These are phyloP conservation scores for Nigrospora osmanthi DNA, from an alignment of 2,329 filamentous ascomycete species.

Conservation along the genomic window DNA sequence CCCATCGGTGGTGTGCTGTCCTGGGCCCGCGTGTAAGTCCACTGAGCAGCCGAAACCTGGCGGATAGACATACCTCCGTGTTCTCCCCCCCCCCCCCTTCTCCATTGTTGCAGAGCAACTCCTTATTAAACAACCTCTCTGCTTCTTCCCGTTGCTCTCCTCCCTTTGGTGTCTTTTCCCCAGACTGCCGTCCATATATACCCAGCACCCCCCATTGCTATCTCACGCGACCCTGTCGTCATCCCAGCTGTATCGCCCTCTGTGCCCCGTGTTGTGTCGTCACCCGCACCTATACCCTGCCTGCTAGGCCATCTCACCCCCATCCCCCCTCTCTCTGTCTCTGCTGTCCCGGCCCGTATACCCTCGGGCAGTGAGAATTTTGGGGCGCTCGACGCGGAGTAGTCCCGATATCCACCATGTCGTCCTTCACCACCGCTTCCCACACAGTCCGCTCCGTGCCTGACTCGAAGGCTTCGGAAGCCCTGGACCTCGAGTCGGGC, in stretches of 20 bases:
- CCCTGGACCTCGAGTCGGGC: constrained; percentile 63
- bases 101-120: background rate
- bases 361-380: constrained; percentile 13
- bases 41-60: no score
- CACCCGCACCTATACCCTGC: background rate
- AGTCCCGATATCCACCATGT: no score
- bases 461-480: constrained; percentile 31
- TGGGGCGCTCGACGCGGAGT: constrained; percentile 27
- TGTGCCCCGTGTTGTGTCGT: background rate
- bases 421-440: constrained; percentile 30
- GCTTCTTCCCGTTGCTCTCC: background rate
- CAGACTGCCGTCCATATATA: background rate
- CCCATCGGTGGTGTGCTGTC: background rate
- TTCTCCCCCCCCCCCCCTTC: background rate
- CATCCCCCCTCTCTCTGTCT: no score
- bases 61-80: background rate
- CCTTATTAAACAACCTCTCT: background rate
- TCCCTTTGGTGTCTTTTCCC: background rate
- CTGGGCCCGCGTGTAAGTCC: no score
- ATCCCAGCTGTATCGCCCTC: background rate
- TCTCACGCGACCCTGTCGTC: background rate
- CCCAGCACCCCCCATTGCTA: background rate
- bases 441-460: constrained; percentile 24
- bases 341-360: background rate
- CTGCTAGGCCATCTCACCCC: background rate